Evolutionary conservation across 1,139 yeast species (phyloP), one percentile per base, ranked within the genome.

Genomic region (Yamadazyma dushanensis): DNA sequence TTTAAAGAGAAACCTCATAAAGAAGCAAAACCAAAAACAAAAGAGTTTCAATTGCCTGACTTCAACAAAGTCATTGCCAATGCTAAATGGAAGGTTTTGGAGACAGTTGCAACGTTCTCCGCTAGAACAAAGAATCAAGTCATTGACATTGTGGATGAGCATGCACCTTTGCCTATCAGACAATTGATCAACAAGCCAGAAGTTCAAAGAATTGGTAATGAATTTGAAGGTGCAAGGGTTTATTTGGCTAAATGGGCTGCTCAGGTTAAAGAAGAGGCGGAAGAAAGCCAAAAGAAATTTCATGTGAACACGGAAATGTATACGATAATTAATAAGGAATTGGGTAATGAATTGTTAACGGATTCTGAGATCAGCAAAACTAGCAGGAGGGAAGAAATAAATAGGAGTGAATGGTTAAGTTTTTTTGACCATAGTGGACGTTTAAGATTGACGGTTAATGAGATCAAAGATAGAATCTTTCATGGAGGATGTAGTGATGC

Each of bases 231-330:
- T 3, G 44, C 46, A 14, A 20, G 43, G 36, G 85, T 89, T 3
- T 92, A 89, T 56, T 68, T 92, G 42, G 97, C 98, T 4, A 89
- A 89, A 63, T 92, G 98, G 98, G 97, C 98, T 0, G 76, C 88
- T 51, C 89, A 89, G 26, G 95, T 92, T 17, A 94, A 92, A 49
- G 94, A 89, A 51, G 96, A 92, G 55, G 95, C 96, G 1, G 94
- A 87, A 51, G 76, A 75, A 46, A 77, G 84, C 32, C 80, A 85
- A 41, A 68, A 73, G 31, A 68, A 70, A 47, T 76, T 76, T 43
- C 74, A 79, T 46, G 63, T 86, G 39, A 79, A 78, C 46, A 79
- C 78, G 35, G 75, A 75, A n/a, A 73, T 82, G 40, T 73, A 79
- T 44, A 70, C 70, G 26, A 61, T 80, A 31, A 66, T 86, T 30